Base-by-base conservation (phyloP, 228 moss, liverwort and hornwort genomes). In the Sphagnum fallax region DNA sequence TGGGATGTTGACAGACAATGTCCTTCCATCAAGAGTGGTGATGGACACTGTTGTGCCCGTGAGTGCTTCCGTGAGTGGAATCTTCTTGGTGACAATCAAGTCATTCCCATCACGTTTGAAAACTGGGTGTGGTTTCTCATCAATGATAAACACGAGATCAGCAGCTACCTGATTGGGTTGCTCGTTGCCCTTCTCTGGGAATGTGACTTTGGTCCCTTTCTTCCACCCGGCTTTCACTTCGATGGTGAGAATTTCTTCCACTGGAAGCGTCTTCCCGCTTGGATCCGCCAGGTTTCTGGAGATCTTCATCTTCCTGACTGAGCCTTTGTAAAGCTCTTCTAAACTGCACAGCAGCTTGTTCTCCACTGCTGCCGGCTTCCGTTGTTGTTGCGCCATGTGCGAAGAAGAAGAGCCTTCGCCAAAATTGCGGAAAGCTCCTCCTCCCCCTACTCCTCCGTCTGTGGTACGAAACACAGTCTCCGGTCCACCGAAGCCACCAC, bases 401-500 rank as follows among this genome's bases (percentile, higher is more conserved):
- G 90, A 90, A 8, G 98, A 93, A 18, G 91, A 92, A 7, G 76
- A 76, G 7, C 85, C 89, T 32, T 93, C 91, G 6, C 92, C 92
- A 6, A 90, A 98, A 4, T 93, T 81, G 50, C 93, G 87, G 63
- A 91, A 97, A 58, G 87, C 83, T 51, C 78, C 50, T 5, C 49
- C 87, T 15, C 75, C 78, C 72, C 80, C 77, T 52, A 66, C 72
- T 0, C 80, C 80, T 47, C 80, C 83, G 2, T 16, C 67, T 32
- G 80, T 83, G 3, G 87, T 69, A 52, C 77, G 82, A 57, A 86
- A 65, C 48, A 12, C 80, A 0, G 71, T 71, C 66, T 86, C 86
- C 14, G 73, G 15, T 1, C 80, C 75, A n/a, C 83, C 83, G 67
- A 87, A 87, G 8, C 97, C 97, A 32, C 86, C 86, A 53, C 87